Conservation (phyloP, 345 rosid genomes). For the Erucastrum elatum region DNA sequence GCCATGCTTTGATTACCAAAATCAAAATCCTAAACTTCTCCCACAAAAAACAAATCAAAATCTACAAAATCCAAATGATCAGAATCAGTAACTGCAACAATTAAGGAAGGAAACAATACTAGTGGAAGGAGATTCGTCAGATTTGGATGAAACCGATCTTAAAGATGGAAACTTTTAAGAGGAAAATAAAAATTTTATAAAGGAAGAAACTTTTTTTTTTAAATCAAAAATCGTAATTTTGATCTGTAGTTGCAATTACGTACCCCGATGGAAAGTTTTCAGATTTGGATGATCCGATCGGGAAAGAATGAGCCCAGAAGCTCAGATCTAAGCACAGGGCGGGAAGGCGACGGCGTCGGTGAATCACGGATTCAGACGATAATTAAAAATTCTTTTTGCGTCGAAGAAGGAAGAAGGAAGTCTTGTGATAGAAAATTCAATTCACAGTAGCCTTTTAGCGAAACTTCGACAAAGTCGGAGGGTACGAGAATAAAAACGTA, state of each 20-base stretch:
- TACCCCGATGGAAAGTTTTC: constrained; percentile 6
- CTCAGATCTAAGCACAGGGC: constrained; percentile 21
- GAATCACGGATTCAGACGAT: constrained; percentile 32
- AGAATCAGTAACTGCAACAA: constrained; percentile 19
- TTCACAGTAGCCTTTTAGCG: not conserved
- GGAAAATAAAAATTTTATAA: not conserved
- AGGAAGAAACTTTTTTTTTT: not conserved
- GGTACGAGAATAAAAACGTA: constrained; percentile 14
- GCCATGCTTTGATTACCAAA: constrained; percentile 48
- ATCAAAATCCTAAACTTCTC: constrained; percentile 28
- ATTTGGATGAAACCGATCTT: constrained; percentile 2
- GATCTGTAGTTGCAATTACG: not conserved
- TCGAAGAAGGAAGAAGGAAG: not conserved
- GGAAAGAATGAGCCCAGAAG: not conserved
- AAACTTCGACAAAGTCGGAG: constrained; percentile 12
- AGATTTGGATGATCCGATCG: constrained; percentile 25
- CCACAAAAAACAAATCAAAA: constrained; percentile 14
- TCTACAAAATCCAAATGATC: constrained; percentile 22
- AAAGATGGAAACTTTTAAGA: not conserved
- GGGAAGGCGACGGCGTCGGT: constrained; percentile 33
- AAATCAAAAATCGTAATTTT: not conserved
- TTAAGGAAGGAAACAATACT: not conserved
- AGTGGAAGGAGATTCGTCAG: not conserved
- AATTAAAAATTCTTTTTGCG: not conserved
- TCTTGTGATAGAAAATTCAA: not conserved